Percentiles rank a stretch among this genome's conserved stretches.
Evolutionary conservation across 768 basidiomycete species (phyloP).

Genomic region (Dictyophora rubrovolvata): DNA sequence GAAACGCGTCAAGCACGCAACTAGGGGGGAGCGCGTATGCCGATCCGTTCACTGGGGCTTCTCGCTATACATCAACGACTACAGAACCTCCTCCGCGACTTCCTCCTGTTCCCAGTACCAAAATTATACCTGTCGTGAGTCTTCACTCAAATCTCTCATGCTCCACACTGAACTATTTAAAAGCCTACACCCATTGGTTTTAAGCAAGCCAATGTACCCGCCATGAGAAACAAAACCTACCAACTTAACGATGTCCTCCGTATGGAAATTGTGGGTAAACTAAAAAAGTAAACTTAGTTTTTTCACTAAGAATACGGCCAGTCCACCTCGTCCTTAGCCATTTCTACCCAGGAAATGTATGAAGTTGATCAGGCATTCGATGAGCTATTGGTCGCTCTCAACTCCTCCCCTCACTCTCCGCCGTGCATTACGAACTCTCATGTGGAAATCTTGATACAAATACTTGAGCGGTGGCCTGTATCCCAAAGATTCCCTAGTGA

Average conservation of each 20-base stretch:
- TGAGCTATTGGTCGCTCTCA: constrained; percentile 41
- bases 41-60: constrained; percentile 69
- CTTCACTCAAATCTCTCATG: constrained; percentile 13
- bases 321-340: constrained; percentile 63
- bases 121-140: constrained; percentile 19
- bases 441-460: constrained; percentile 48
- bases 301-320: constrained; percentile 18
- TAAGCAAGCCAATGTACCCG: constrained; percentile 71
- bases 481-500: constrained; percentile 64
- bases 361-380: constrained; percentile 54
- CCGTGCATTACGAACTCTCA: constrained; percentile 32
- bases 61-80: constrained; percentile 36
- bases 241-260: constrained; percentile 64
- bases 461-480: constrained; percentile 67
- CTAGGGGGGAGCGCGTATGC: constrained; percentile 26
- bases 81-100: constrained; percentile 19
- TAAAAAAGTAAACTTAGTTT: neutral
- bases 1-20: constrained; percentile 22
- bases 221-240: constrained; percentile 69
- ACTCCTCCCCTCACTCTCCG: constrained; percentile 20
- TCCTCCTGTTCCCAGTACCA: constrained; percentile 19
- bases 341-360: constrained; percentile 53
- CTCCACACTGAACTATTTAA: constrained; percentile 22
- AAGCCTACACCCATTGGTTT: constrained; percentile 65
- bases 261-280: constrained; percentile 52